Evolutionary conservation across 148 eudicot species (phyloP).

Genomic region (Mesembryanthemum crystallinum): DNA sequence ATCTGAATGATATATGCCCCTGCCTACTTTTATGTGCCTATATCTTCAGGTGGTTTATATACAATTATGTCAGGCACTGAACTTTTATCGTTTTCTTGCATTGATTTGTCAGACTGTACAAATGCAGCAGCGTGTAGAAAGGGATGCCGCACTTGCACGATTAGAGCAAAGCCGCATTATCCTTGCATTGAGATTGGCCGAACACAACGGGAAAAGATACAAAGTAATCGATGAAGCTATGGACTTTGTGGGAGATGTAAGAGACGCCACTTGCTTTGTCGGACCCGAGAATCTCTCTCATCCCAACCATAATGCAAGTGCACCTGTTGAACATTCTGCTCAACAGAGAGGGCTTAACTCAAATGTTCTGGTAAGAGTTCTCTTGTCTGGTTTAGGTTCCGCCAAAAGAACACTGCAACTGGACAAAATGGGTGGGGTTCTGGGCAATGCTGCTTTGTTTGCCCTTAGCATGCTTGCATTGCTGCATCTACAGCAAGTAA

Average conservation of each 20-base stretch:
- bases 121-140: conserved; percentile 84
- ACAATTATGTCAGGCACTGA: conserved; percentile 6
- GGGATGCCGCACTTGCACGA: conserved; percentile 88
- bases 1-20: not conserved
- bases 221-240: conserved; percentile 87
- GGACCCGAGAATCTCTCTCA: conserved; percentile 42
- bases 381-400: conserved; percentile 43
- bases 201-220: conserved; percentile 84
- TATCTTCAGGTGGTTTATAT: not conserved
- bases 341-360: conserved; percentile 38
- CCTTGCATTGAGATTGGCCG: conserved; percentile 79
- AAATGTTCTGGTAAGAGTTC: conserved; percentile 42
- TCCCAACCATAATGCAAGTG: conserved; percentile 38
- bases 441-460: conserved; percentile 83
- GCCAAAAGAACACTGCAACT: conserved; percentile 57
- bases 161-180: conserved; percentile 83
- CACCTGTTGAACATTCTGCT: conserved; percentile 32
- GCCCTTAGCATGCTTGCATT: conserved; percentile 84
- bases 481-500: conserved; percentile 63
- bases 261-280: conserved; percentile 46
- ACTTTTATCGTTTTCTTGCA: conserved; percentile 5
- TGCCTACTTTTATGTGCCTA: not conserved
- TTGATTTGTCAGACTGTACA: conserved; percentile 59
- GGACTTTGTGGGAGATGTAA: conserved; percentile 79
- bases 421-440: conserved; percentile 60